phyloP scores from a whole-genome alignment of 495 filamentous ascomycete genomes.

The Hypoxylon crocopeplum region DNA sequence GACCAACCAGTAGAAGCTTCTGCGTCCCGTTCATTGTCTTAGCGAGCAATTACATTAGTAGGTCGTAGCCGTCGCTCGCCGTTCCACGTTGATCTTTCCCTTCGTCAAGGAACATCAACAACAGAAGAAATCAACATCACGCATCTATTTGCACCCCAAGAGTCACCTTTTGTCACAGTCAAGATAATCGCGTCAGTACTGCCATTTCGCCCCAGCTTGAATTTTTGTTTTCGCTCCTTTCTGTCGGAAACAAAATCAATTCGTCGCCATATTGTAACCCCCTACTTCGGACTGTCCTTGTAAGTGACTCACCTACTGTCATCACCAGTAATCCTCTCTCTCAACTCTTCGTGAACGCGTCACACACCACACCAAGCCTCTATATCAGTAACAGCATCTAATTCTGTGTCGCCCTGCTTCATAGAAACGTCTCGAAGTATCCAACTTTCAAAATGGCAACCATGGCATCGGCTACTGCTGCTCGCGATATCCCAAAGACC shows the following conservation, averaged over 20 bases:
- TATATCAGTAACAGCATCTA: slow-evolving; percentile 7
- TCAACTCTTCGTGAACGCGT: slow-evolving; percentile 1
- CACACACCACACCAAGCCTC: not conserved
- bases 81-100: slow-evolving; percentile 42
- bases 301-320: slow-evolving; percentile 49
- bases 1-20: slow-evolving; percentile 20
- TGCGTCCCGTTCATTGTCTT: slow-evolving; percentile 19
- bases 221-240: slow-evolving; percentile 44
- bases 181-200: slow-evolving; percentile 59
- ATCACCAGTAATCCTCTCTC: slow-evolving; percentile 3
- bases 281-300: slow-evolving; percentile 44
- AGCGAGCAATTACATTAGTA: slow-evolving; percentile 36
- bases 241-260: slow-evolving; percentile 43
- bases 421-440: slow-evolving; percentile 58
- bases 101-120: slow-evolving; percentile 51
- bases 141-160: slow-evolving; percentile 51
- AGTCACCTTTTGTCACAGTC: slow-evolving; percentile 61
- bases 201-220: slow-evolving; percentile 45
- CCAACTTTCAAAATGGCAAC: slow-evolving; percentile 62
- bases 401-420: slow-evolving; percentile 40
- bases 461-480: slow-evolving; percentile 63
- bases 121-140: slow-evolving; percentile 51
- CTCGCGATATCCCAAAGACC: slow-evolving; percentile 76
- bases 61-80: slow-evolving; percentile 29
- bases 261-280: slow-evolving; percentile 48